A percentile compares a stretch with the other conserved stretches of the same genome.
Conservation (phyloP, 2,329 filamentous ascomycete species). For the Mariannaea elegans region DNA sequence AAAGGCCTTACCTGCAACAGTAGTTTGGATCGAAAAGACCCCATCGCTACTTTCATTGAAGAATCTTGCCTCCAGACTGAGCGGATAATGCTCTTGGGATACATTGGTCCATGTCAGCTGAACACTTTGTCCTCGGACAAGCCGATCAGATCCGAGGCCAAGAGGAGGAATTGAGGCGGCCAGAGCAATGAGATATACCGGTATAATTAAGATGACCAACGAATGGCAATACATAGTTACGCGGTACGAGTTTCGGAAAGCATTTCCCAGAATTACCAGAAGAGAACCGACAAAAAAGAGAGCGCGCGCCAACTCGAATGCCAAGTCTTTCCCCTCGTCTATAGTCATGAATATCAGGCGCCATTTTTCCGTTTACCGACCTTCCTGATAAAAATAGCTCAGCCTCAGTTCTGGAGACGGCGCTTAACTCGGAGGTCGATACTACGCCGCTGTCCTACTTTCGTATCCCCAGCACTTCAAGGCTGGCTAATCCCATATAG, state of each 20-base stretch:
- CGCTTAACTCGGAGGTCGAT: not conserved
- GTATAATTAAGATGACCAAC: not conserved
- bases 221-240: no score
- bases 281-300: no score
- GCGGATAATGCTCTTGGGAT: conserved; percentile 7
- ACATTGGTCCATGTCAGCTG: conserved; percentile 8
- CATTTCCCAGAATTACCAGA: no score
- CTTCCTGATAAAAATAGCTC: conserved; percentile 8
- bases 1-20: conserved; percentile 12
- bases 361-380: not conserved
- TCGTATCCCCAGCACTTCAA: not conserved
- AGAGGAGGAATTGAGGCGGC: not conserved
- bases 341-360: no score
- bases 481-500: no score
- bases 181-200: not conserved
- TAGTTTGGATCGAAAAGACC: conserved; percentile 13
- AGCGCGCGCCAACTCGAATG: not conserved
- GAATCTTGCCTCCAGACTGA: conserved; percentile 16
- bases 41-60: conserved; percentile 9
- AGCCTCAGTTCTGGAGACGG: no score
- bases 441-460: conserved; percentile 7
- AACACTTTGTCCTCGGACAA: conserved; percentile 7
- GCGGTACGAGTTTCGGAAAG: no score
- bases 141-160: not conserved
- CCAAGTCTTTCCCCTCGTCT: not conserved